These are phyloP conservation scores for Paramecium caudatum DNA, from an alignment of 73 alveolate species.

Conservation along the genomic window DNA sequence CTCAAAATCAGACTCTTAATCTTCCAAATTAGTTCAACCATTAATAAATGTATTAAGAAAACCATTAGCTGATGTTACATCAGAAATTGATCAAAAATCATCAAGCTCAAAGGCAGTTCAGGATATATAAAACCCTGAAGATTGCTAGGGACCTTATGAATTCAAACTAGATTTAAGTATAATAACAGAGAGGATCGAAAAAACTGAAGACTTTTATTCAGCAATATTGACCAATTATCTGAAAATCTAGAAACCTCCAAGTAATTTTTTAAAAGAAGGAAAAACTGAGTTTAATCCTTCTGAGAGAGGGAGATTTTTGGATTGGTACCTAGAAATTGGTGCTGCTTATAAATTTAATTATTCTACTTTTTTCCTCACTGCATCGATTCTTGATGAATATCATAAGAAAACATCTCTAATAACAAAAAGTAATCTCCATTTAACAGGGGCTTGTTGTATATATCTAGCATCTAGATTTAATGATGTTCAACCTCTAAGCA, in stretches of 20 bases:
- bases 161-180: constrained; percentile 28
- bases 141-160: background rate
- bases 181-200: background rate
- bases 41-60: too few species aligned
- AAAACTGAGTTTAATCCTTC: background rate
- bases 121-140: constrained; percentile 16
- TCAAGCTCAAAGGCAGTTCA: background rate
- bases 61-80: background rate
- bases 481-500: constrained; percentile 6
- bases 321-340: background rate
- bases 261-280: background rate
- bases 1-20: too few species aligned
- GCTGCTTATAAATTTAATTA: background rate
- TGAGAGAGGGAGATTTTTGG: constrained; percentile 14
- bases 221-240: background rate
- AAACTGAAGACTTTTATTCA: constrained; percentile 14
- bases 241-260: background rate
- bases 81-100: constrained; percentile 4
- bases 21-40: too few species aligned
- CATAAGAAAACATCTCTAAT: background rate
- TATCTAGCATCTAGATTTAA: constrained; percentile 38
- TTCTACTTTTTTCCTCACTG: constrained; percentile 12
- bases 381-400: constrained; percentile 27
- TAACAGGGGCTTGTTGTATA: constrained; percentile 27
- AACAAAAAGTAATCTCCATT: background rate